Evolutionary conservation across 139 green algal genomes (phyloP).

Genomic region (Volvox africanus): DNA sequence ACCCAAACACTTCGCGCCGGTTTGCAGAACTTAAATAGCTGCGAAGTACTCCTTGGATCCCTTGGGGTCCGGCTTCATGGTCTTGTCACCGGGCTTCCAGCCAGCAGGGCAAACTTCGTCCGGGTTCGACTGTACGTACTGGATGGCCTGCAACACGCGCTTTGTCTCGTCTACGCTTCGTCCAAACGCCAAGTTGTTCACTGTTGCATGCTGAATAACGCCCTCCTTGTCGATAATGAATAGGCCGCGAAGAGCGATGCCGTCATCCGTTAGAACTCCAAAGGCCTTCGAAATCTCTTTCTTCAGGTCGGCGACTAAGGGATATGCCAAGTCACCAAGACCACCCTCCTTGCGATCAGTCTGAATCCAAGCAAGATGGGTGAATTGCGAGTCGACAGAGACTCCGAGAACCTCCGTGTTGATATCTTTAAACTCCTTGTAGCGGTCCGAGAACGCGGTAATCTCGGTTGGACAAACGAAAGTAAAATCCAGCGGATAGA

Average conservation of each 20-base stretch:
- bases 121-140: slow-evolving; percentile 91
- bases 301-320: slow-evolving; percentile 98
- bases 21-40: slow-evolving; percentile 19
- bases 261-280: slow-evolving; percentile 88
- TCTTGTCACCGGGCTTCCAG: slow-evolving; percentile 92
- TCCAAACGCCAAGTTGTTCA: slow-evolving; percentile 97
- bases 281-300: slow-evolving; percentile 89
- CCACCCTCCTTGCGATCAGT: slow-evolving; percentile 91
- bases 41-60: slow-evolving; percentile 61
- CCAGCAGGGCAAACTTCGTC: slow-evolving; percentile 96
- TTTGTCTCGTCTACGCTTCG: slow-evolving; percentile 97
- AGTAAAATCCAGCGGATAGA: slow-evolving; percentile 96
- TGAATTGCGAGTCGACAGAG: slow-evolving; percentile 96
- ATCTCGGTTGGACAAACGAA: slow-evolving; percentile 97
- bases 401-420: slow-evolving; percentile 92
- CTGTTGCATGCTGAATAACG: slow-evolving; percentile 91
- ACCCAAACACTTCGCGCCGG: too few species aligned
- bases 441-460: slow-evolving; percentile 96
- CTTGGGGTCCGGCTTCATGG: slow-evolving; percentile 63
- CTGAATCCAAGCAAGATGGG: slow-evolving; percentile 98
- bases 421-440: slow-evolving; percentile 91
- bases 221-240: slow-evolving; percentile 97
- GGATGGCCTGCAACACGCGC: slow-evolving; percentile 90
- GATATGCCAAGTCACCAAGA: slow-evolving; percentile 96
- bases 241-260: slow-evolving; percentile 89